Base-by-base conservation (phyloP, 139 green algal genomes). In the Asterochloris erici region DNA sequence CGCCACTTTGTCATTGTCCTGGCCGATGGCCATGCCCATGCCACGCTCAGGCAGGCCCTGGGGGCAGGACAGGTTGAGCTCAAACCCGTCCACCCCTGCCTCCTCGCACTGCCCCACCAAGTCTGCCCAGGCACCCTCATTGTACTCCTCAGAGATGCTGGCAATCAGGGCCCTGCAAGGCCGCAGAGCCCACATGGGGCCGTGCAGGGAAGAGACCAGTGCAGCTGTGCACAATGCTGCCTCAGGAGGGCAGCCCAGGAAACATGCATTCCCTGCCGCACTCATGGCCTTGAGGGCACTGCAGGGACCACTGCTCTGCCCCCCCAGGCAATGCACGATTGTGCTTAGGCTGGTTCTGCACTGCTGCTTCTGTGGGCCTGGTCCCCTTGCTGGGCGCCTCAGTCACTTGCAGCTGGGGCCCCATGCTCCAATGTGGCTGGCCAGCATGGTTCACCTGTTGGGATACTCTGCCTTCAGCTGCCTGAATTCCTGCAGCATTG, bases 51-150 rank as follows among this genome's bases (percentile, higher is more conserved):
- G 94, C 95, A 99, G 96, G 75, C 96, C 92, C 82, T 99, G 96
- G 0, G 96, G 96, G 88, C 96, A 99, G 76, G 81, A 93, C 88
- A 99, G 98, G 90, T 99, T 99, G 89, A 99, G 94, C 82, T 99
- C 96, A 85, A 99, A 97, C 9, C 90, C 95, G 83, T 99, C 96
- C 63, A 99, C 96, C 0, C 95, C 95, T 0, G 91, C 84, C 29
- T 93, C 96, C 86, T 99, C 91, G 79, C 89, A 96, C 63, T 93
- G 24, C 38, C 88, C 93, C 47, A 99, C 95, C 74, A 99, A 92
- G 87, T 99, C 94, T 84, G 98, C 93, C 96, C 96, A 99, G 12
- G 94, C 92, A 19, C 80, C 82, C 84, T 93, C 93, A 89, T 95
- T 89, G 84, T 92, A 95, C 85, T 97, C 93, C 84, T 98, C 95